Percentiles rank a stretch among this genome's conserved stretches.
Evolutionary conservation across 805 yeast genomes (phyloP).

Genomic region (Candida nanaspora): DNA sequence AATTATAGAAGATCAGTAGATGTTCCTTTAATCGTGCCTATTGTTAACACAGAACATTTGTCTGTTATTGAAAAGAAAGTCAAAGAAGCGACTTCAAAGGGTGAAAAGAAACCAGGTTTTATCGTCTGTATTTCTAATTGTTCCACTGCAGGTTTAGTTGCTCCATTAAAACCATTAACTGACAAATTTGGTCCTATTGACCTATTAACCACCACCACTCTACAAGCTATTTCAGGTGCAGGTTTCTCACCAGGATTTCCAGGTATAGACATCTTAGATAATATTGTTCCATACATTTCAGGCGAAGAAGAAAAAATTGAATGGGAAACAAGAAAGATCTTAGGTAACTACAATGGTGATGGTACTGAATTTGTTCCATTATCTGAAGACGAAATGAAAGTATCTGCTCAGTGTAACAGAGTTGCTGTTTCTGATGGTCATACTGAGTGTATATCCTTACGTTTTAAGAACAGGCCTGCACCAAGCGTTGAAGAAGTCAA

Average conservation of each 20-base stretch:
- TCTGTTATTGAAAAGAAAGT: constrained; percentile 58
- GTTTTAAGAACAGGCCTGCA: constrained; percentile 74
- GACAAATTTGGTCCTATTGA: constrained; percentile 89
- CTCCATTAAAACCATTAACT: constrained; percentile 91
- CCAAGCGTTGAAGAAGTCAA: constrained; percentile 82
- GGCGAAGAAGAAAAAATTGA: constrained; percentile 99
- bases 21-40: constrained; percentile 93
- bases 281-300: constrained; percentile 87
- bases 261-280: constrained; percentile 90
- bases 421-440: constrained; percentile 98
- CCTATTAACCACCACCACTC: constrained; percentile 77
- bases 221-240: constrained; percentile 98
- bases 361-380: constrained; percentile 52
- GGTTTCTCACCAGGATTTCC: constrained; percentile 98
- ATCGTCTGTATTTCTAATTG: constrained; percentile 95
- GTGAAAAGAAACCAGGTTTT: constrained; percentile 64
- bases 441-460: constrained; percentile 87
- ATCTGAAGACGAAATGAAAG: constrained; percentile 65
- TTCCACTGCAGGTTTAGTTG: constrained; percentile 96
- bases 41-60: constrained; percentile 88
- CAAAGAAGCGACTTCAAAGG: constrained; percentile 44
- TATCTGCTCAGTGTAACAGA: constrained; percentile 94
- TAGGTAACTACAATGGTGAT: constrained; percentile 54
- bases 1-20: constrained; percentile 83
- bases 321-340: constrained; percentile 95